Percentiles rank a stretch among this genome's conserved stretches.
Conservation (phyloP, 768 basidiomycete genomes). For the Leucogyrophana mollusca region DNA sequence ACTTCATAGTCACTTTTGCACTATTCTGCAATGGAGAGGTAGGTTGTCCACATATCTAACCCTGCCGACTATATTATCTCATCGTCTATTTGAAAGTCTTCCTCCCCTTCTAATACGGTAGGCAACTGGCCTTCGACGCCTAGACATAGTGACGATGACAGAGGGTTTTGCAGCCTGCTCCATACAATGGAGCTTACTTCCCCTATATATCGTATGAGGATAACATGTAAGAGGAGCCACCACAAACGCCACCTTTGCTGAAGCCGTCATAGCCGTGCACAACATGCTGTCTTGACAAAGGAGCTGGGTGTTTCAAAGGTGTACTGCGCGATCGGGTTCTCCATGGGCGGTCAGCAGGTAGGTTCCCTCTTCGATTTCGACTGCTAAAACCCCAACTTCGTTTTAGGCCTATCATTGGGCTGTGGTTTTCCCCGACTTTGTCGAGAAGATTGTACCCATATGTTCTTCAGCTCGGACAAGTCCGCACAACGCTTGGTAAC, state of each 20-base stretch:
- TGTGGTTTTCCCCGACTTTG: slow-evolving; percentile 51
- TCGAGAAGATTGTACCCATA: slow-evolving; percentile 42
- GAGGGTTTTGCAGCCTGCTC: slow-evolving; percentile 18
- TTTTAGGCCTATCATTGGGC: slow-evolving; percentile 54
- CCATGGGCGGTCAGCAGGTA: slow-evolving; percentile 51
- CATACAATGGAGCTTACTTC: slow-evolving; percentile 30
- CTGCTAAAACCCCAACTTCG: not conserved
- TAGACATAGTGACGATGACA: not conserved
- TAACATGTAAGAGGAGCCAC: slow-evolving; percentile 18
- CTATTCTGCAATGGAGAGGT: too few species aligned
- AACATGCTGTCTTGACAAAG: slow-evolving; percentile 43
- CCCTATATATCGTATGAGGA: slow-evolving; percentile 28
- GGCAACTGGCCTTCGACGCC: too few species aligned
- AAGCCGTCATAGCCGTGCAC: slow-evolving; percentile 39
- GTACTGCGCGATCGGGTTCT: slow-evolving; percentile 46
- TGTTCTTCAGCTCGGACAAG: slow-evolving; percentile 56
- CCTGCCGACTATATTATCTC: too few species aligned
- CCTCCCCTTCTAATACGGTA: slow-evolving; percentile 27
- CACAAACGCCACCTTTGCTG: not conserved
- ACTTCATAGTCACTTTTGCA: too few species aligned
- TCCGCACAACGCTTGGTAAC: slow-evolving; percentile 53
- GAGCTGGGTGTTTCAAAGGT: slow-evolving; percentile 42
- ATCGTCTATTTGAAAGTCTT: too few species aligned
- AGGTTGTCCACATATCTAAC: too few species aligned
- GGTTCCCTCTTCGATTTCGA: not conserved